A percentile compares a stretch with the other conserved stretches of the same genome.
Evolutionary conservation across 164 flowering plant species (phyloP).

Genomic region (Aristolochia californica): DNA sequence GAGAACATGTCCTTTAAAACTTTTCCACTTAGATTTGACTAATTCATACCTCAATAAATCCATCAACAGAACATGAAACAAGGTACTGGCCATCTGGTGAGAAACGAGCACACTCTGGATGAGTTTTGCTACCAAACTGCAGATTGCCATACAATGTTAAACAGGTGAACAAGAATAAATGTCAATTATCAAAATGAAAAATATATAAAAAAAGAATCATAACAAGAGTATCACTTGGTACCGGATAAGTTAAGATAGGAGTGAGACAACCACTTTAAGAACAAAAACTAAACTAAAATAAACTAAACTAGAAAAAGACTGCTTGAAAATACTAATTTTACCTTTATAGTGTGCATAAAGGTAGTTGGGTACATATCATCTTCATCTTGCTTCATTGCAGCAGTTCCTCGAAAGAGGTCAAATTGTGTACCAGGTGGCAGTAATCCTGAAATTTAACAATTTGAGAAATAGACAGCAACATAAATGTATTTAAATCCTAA

Average conservation of each 20-base stretch:
- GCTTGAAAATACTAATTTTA: too few species aligned
- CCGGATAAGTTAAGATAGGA: too few species aligned
- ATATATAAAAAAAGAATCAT: not conserved
- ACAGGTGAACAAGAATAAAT: not conserved
- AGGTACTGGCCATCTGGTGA: constrained; percentile 98
- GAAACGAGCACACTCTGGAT: constrained; percentile 89
- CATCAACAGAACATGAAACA: constrained; percentile 92
- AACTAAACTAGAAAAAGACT: too few species aligned
- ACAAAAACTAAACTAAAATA: too few species aligned
- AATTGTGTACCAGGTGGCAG: constrained; percentile 98
- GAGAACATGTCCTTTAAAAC: constrained; percentile 5
- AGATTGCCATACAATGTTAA: constrained; percentile 1
- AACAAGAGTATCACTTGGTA: too few species aligned
- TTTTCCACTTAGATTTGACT: not conserved
- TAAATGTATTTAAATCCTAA: not conserved
- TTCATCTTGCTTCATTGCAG: constrained; percentile 99
- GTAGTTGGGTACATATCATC: constrained; percentile 87
- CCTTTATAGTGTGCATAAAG: constrained; percentile 79
- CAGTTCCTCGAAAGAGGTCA: constrained; percentile 94
- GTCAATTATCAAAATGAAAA: not conserved
- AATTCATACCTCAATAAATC: constrained; percentile 77
- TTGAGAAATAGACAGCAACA: constrained; percentile 1
- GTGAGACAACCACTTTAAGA: too few species aligned
- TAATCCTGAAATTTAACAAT: constrained; percentile 46
- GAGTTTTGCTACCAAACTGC: constrained; percentile 93